Evolutionary conservation across 2,329 filamentous ascomycete species (phyloP).

Genomic region (Trichoderma sp.): DNA sequence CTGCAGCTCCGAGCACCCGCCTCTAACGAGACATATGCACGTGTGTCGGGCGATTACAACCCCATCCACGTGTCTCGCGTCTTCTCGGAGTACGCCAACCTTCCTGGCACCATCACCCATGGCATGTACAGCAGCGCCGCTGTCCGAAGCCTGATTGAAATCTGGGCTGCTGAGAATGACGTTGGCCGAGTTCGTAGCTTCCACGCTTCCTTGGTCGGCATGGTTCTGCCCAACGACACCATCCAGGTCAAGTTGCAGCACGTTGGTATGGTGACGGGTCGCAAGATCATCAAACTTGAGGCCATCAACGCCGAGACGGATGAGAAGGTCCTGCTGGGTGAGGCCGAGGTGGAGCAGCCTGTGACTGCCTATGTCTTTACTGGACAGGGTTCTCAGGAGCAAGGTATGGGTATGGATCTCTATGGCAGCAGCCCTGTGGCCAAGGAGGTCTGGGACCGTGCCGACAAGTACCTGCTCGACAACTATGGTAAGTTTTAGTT

Average conservation of each 20-base stretch:
- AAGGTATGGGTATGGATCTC: constrained; percentile 99
- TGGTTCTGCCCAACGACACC: constrained; percentile 96
- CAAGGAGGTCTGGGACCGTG: constrained; percentile 95
- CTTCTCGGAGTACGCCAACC: constrained; percentile 91
- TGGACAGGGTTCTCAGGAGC: constrained; percentile 95
- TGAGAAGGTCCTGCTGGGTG: constrained; percentile 91
- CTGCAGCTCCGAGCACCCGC: constrained; percentile 85
- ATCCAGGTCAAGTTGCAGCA: constrained; percentile 95
- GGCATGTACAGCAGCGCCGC: constrained; percentile 99
- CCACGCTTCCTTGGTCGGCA: constrained; percentile 93
- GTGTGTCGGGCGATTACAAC: constrained; percentile 97
- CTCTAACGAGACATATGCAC: constrained; percentile 96
- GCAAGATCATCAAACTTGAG: constrained; percentile 99
- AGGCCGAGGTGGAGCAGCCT: constrained; percentile 96
- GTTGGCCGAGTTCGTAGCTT: constrained; percentile 96
- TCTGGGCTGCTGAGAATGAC: constrained; percentile 98
- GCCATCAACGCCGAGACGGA: constrained; percentile 93
- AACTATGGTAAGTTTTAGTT: constrained; percentile 73
- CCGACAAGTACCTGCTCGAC: constrained; percentile 96
- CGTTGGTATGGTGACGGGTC: constrained; percentile 93
- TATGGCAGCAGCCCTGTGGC: constrained; percentile 92
- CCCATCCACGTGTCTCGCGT: constrained; percentile 97
- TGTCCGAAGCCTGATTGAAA: constrained; percentile 93
- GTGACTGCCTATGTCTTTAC: constrained; percentile 97
- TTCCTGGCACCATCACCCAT: constrained; percentile 96